These are phyloP conservation scores for Debaryomycetaceae sp. DNA, from an alignment of 1,139 yeast species.

Conservation along the genomic window DNA sequence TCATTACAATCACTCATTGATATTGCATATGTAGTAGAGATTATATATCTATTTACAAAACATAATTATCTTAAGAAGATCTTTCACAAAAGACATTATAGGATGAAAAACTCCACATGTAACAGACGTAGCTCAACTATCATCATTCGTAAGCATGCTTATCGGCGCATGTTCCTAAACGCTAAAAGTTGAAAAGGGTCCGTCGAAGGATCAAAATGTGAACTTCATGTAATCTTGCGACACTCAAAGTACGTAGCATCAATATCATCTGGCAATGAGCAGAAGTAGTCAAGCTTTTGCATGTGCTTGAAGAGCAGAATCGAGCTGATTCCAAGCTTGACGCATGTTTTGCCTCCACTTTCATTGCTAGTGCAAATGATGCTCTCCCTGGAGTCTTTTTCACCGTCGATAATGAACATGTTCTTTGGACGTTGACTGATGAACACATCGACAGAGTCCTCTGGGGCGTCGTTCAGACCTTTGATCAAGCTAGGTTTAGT, in stretches of 20 bases:
- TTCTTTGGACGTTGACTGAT: slow-evolving; percentile 27
- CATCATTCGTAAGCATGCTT: too few relatives aligned
- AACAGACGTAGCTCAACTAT: too few relatives aligned
- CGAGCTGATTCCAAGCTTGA: slow-evolving; percentile 36
- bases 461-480: slow-evolving; percentile 8
- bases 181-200: too few relatives aligned
- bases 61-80: not conserved
- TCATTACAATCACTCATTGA: not conserved
- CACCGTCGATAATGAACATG: slow-evolving; percentile 44
- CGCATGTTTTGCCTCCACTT: slow-evolving; percentile 45
- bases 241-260: slow-evolving; percentile 49
- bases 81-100: not conserved
- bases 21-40: not conserved
- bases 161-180: too few relatives aligned
- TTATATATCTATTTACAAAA: not conserved
- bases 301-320: slow-evolving; percentile 43
- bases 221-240: slow-evolving; percentile 27
- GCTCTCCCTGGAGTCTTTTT: slow-evolving; percentile 34
- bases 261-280: slow-evolving; percentile 45
- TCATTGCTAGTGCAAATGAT: slow-evolving; percentile 41
- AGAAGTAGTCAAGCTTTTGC: slow-evolving; percentile 44
- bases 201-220: too few relatives aligned
- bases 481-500: slow-evolving; percentile 13
- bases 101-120: too few relatives aligned
- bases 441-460: slow-evolving; percentile 16